Conservation (phyloP, 176 grass and related monocot genomes). For the Cenchrus fungigraminus region DNA sequence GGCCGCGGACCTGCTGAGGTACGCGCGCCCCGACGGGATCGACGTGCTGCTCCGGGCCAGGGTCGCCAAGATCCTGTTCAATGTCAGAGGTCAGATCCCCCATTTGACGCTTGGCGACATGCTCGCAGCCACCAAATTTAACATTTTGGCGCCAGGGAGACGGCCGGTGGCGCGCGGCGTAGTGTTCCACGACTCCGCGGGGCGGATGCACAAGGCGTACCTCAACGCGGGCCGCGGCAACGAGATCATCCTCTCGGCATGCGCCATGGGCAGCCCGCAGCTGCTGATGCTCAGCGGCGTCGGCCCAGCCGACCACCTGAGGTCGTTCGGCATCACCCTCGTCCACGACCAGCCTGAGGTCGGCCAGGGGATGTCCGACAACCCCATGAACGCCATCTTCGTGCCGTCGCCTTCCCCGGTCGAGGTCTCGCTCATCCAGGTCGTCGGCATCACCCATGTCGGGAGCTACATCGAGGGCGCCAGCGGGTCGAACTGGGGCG, state of each 20-base stretch:
- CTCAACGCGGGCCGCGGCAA: slow-evolving; percentile 51
- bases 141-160: slow-evolving; percentile 16
- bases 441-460: slow-evolving; percentile 70
- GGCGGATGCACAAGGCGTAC: slow-evolving; percentile 61
- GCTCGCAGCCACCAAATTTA: no score
- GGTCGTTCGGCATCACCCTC: slow-evolving; percentile 65
- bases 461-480: slow-evolving; percentile 84
- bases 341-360: slow-evolving; percentile 58
- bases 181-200: slow-evolving; percentile 65
- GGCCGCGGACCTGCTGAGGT: slow-evolving; percentile 66
- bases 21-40: slow-evolving; percentile 49
- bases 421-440: slow-evolving; percentile 74
- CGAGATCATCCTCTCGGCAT: slow-evolving; percentile 74
- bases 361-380: slow-evolving; percentile 82
- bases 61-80: slow-evolving; percentile 63
- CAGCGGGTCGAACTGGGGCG: slow-evolving; percentile 64
- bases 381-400: slow-evolving; percentile 81
- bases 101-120: no score
- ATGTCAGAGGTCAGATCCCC: slow-evolving; percentile 43
- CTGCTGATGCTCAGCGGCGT: slow-evolving; percentile 90
- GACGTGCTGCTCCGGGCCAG: slow-evolving; percentile 67
- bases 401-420: slow-evolving; percentile 70
- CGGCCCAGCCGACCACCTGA: slow-evolving; percentile 65
- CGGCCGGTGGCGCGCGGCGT: slow-evolving; percentile 66
- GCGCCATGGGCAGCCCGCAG: slow-evolving; percentile 80